Base-by-base conservation (phyloP, 169 alveolate genomes). In the Babesia divergens region DNA sequence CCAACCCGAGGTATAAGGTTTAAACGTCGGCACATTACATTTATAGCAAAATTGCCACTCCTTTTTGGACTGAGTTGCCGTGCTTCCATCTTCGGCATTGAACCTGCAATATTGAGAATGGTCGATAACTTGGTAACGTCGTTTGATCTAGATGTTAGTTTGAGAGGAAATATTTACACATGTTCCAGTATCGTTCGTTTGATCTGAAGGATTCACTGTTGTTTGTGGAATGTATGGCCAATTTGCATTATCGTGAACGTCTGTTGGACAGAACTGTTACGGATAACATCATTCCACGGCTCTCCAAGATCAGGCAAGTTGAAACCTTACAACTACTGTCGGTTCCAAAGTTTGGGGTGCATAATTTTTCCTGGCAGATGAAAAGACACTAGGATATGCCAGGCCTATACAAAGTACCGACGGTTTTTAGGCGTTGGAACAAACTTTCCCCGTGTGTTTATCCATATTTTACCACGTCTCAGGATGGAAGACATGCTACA, bases 401-500 rank as follows among this genome's bases (percentile, higher is more conserved):
- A n/a, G n/a, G n/a, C n/a, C n/a, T n/a, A n/a, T n/a, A n/a, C n/a
- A n/a, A n/a, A n/a, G n/a, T n/a, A n/a, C n/a, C n/a, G n/a, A n/a
- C n/a, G n/a, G n/a, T n/a, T n/a, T n/a, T n/a, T n/a, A n/a, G n/a
- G n/a, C n/a, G n/a, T n/a, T n/a, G n/a, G n/a, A n/a, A n/a, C n/a
- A n/a, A n/a, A n/a, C n/a, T n/a, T n/a, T n/a, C n/a, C n/a, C n/a
- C n/a, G n/a, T n/a, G n/a, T n/a, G n/a, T n/a, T n/a, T n/a, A 16
- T 42, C n/a, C 16, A n/a, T n/a, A n/a, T n/a, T n/a, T n/a, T n/a
- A 55, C 9, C 58, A 16, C 42, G 1, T 44, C 34, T 8, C 50
- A 72, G 83, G 32, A 35, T 60, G 38, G 79, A 55, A 14, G 67
- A 72, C 55, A 32, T 72, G 56, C 14, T 60, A 20, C 51, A 55